Percentiles rank a stretch among this genome's conserved stretches.
Evolutionary conservation across 2,329 filamentous ascomycete genomes (phyloP).

Genomic region (Karstenula rhodostoma): DNA sequence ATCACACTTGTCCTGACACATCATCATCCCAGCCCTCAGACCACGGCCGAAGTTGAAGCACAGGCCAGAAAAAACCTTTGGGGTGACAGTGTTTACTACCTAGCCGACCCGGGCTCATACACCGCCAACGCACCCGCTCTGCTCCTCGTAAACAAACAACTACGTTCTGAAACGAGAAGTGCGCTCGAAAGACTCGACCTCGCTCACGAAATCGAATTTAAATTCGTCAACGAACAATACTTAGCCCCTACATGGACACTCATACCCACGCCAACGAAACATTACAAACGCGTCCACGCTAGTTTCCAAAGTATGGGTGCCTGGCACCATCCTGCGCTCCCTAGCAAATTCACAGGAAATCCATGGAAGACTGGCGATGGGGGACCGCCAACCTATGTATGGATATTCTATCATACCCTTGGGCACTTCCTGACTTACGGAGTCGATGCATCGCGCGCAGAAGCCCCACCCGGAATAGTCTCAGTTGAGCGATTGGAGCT

Average conservation of each 20-base stretch:
- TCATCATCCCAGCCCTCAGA: background rate
- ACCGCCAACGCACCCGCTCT: background rate
- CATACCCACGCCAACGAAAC: background rate
- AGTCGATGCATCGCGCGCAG: background rate
- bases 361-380: constrained; percentile 6
- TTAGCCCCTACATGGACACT: constrained; percentile 10
- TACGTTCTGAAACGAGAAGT: constrained; percentile 1
- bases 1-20: background rate
- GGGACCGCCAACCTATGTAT: constrained; percentile 10
- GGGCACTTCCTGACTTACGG: constrained; percentile 7
- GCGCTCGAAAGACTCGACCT: background rate
- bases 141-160: constrained; percentile 10
- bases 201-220: constrained; percentile 12
- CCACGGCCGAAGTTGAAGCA: background rate
- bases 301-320: constrained; percentile 11
- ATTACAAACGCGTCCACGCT: background rate
- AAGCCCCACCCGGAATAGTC: background rate
- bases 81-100: background rate
- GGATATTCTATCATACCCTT: constrained; percentile 10
- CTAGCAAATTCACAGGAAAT: background rate
- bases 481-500: constrained; percentile 12
- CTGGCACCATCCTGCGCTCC: background rate
- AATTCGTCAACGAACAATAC: constrained; percentile 13
- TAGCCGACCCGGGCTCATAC: background rate
- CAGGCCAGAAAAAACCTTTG: background rate